Evolutionary conservation across 1,284 basidiomycete species (phyloP).

Genomic region (Bondarzewia mesenterica): DNA sequence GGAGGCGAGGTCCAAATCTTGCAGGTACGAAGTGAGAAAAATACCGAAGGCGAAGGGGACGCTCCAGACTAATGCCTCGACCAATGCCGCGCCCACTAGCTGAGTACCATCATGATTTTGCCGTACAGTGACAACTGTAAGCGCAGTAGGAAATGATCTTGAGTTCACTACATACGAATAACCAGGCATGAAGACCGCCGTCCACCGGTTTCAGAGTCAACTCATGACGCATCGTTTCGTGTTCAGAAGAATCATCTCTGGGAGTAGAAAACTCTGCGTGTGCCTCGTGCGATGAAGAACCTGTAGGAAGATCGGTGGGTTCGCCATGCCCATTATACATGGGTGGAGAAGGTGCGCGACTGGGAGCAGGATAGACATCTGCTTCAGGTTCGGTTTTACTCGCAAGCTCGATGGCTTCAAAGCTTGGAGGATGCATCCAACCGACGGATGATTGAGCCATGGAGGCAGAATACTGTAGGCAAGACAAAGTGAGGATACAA

Average conservation of each 20-base stretch:
- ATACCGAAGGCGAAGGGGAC: conserved; percentile 27
- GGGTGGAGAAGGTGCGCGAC: too few species aligned
- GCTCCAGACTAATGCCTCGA: conserved; percentile 33
- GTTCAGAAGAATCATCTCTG: neutral
- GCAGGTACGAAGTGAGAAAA: conserved; percentile 25
- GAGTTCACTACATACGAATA: conserved; percentile 15
- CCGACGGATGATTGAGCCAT: neutral
- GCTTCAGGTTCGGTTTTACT: neutral
- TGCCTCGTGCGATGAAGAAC: neutral
- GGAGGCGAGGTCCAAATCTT: conserved; percentile 17
- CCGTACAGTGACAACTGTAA: too few species aligned
- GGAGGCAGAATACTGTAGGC: too few species aligned
- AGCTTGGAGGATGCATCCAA: neutral
- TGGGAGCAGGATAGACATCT: neutral
- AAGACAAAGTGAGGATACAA: too few species aligned
- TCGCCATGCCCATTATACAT: too few species aligned
- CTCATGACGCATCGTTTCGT: neutral
- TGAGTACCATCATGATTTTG: conserved; percentile 8
- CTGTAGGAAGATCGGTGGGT: too few species aligned
- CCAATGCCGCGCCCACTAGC: conserved; percentile 25
- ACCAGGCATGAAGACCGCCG: conserved; percentile 21
- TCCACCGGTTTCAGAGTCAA: conserved; percentile 19
- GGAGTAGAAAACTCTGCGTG: neutral
- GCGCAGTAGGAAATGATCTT: neutral
- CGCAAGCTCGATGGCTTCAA: neutral